Conservation (phyloP, 2,329 filamentous ascomycete genomes). For the Phialophora verrucosa region DNA sequence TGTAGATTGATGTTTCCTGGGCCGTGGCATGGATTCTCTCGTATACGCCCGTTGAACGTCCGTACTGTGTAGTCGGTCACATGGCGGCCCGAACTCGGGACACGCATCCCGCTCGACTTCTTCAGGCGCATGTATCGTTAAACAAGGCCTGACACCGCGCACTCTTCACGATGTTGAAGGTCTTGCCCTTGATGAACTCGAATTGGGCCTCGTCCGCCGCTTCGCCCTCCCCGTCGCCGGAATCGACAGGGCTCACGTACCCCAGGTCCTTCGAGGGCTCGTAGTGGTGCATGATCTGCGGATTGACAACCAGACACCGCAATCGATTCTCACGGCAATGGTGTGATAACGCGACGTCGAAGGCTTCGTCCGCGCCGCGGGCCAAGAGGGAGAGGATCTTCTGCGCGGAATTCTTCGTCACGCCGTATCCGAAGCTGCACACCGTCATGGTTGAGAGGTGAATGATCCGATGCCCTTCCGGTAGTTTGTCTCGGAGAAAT, state of each 20-base stretch:
- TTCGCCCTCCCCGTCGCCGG: conserved; percentile 37
- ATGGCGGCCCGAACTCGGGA: neutral
- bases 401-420: conserved; percentile 49
- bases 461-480: conserved; percentile 14
- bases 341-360: conserved; percentile 45
- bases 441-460: conserved; percentile 36
- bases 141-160: conserved; percentile 47
- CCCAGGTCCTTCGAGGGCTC: conserved; percentile 40
- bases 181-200: conserved; percentile 44
- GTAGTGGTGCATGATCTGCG: conserved; percentile 47
- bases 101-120: neutral
- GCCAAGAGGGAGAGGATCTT: conserved; percentile 42
- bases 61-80: neutral
- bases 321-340: conserved; percentile 43
- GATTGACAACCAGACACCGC: conserved; percentile 48
- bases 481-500: neutral
- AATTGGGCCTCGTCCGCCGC: conserved; percentile 36
- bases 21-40: too few relatives aligned
- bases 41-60: neutral
- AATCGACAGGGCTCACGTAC: conserved; percentile 39
- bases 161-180: conserved; percentile 46
- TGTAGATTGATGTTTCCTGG: neutral
- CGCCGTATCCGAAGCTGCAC: conserved; percentile 47
- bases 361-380: conserved; percentile 41
- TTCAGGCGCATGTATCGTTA: conserved; percentile 36